These are phyloP conservation scores for Jatropha curcas DNA, from an alignment of 345 rosid genomes.

Conservation along the genomic window DNA sequence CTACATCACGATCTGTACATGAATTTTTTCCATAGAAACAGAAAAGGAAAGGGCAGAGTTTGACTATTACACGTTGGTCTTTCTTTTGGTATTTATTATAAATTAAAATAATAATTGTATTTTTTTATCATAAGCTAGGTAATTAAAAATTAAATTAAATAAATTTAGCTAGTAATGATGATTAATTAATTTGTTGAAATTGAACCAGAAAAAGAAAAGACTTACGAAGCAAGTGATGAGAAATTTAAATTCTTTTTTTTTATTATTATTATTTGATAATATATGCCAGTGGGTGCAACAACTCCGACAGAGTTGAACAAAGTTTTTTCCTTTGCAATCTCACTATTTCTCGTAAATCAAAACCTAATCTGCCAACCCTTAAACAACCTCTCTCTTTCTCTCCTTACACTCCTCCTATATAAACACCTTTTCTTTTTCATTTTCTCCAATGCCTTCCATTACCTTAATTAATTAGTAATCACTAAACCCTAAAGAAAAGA, in stretches of 20 bases:
- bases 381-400: constrained; percentile 28
- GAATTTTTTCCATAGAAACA: constrained; percentile 8
- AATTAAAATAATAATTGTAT: too few relatives aligned
- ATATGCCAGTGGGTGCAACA: constrained; percentile 67
- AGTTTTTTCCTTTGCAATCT: constrained; percentile 15
- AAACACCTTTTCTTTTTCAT: constrained; percentile 12
- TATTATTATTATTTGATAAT: too few relatives aligned
- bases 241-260: too few relatives aligned
- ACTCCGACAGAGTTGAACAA: constrained; percentile 43
- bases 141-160: too few relatives aligned
- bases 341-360: constrained; percentile 35
- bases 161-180: constrained; percentile 6
- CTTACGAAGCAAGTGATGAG: constrained; percentile 45
- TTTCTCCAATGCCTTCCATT: constrained; percentile 13
- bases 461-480: neutral
- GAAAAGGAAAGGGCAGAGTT: neutral
- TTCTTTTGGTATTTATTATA: constrained; percentile 14
- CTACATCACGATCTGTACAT: neutral
- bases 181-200: constrained; percentile 18
- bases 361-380: constrained; percentile 70
- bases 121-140: too few relatives aligned
- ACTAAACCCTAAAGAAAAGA: neutral
- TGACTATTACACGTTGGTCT: constrained; percentile 18
- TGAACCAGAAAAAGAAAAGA: constrained; percentile 15
- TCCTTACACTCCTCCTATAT: constrained; percentile 30